Evolutionary conservation across 2,329 filamentous ascomycete species (phyloP), one percentile per base, ranked within the genome.

Genomic region (Talaromyces sp.): DNA sequence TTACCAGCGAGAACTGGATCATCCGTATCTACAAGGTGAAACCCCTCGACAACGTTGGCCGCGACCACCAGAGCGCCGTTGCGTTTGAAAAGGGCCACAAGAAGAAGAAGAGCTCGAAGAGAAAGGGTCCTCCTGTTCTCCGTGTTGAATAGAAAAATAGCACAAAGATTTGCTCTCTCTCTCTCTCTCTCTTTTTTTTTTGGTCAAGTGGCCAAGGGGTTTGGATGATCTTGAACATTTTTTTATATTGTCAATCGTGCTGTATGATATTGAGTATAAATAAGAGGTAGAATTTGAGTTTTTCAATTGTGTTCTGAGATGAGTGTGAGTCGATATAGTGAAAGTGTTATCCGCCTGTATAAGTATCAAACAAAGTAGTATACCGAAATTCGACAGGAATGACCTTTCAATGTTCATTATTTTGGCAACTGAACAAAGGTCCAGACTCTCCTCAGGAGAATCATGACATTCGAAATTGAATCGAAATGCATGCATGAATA

Each of bases 21-120:
- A 97, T 99, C 74, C 86, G 94, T 65, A 97, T 99, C 72, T 99
- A 97, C 84, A 99, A 99, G 84, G 94, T 99, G 79, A 99, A 99
- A 82, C 92, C 96, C 70, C 87, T 97, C 62, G 94, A 99, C 80
- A 97, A 97, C 75, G 82, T 99, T 66, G 93, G 92, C 59, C 87
- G 94, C 74, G 91, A 96, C 69, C 93, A 97, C 73, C 85, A 85
- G 65, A 83, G 79, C 66, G 85, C 84, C 1, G 77, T 80, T 56
- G 75, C 79, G 50, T 79, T 81, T 69, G 80, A 82, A 60, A 78
- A 77, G 57, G 81, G 80, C 21, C 77, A 80, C 62, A 83, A 82
- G 74, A 81, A 80, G 70, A 80, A 78, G 71, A 78, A 78, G 67
- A 73, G 76, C 55, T 69, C 72, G 11, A 79, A 79, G 66, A 71